Conservation (phyloP, 2,329 filamentous ascomycete species). For the Magnaporthiopsis rhizophila region DNA sequence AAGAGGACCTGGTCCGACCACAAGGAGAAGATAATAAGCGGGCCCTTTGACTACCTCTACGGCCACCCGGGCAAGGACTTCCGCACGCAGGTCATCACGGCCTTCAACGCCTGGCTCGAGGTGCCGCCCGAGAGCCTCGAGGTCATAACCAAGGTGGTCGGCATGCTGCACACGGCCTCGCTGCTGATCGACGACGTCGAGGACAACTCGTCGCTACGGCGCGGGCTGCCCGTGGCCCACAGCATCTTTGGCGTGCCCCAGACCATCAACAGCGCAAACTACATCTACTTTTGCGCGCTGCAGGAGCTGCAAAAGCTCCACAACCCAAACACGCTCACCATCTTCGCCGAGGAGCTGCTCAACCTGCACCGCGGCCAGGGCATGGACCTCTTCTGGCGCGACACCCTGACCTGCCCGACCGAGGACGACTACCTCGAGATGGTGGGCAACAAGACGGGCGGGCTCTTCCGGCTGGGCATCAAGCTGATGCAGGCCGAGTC, state of each 20-base stretch:
- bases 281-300: slow-evolving; percentile 76
- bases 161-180: slow-evolving; percentile 80
- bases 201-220: slow-evolving; percentile 63
- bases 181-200: slow-evolving; percentile 84
- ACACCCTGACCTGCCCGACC: slow-evolving; percentile 73
- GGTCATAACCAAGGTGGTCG: slow-evolving; percentile 71
- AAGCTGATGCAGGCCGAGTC: slow-evolving; percentile 82
- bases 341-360: slow-evolving; percentile 75
- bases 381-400: slow-evolving; percentile 87
- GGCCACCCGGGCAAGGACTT: slow-evolving; percentile 80
- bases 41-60: slow-evolving; percentile 74
- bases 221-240: slow-evolving; percentile 76
- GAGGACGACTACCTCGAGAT: slow-evolving; percentile 92
- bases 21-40: slow-evolving; percentile 71
- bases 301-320: slow-evolving; percentile 63
- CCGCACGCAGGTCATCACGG: slow-evolving; percentile 67
- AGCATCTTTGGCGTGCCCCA: slow-evolving; percentile 78
- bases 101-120: slow-evolving; percentile 74
- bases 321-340: slow-evolving; percentile 58
- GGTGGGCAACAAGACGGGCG: slow-evolving; percentile 86
- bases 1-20: slow-evolving; percentile 56
- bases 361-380: slow-evolving; percentile 83
- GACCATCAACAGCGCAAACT: slow-evolving; percentile 87
- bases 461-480: slow-evolving; percentile 75
- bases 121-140: slow-evolving; percentile 63